Base-by-base conservation (phyloP, 345 rosid species). In the Euphorbia peplus region DNA sequence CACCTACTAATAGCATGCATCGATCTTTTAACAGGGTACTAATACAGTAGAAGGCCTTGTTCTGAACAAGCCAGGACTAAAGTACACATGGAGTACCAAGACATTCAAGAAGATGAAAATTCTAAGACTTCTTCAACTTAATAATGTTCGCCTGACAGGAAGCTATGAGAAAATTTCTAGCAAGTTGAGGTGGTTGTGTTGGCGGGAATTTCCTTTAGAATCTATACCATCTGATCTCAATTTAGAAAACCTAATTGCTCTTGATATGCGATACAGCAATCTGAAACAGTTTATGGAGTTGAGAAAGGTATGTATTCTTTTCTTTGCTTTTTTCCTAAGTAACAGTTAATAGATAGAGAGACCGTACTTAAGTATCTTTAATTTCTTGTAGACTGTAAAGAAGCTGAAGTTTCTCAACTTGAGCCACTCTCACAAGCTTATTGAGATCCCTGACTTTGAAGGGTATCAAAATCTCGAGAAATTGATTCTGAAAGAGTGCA, bases 111-210 rank as follows among this genome's bases (percentile, higher is more conserved):
- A 63, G 51, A 46, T 79, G 72, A 48, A 4, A 12, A 75, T 19
- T 32, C 37, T 79, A 7, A 69, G 72, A 10, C 54, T 75, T 19
- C 76, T 79, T 8, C 29, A 29, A 29, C 54, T 71, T 30, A 35
- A 42, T 1, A 2, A 28, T 37, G 46, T 21, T 1, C 0, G 4
- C 13, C 58, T 72, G 12, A 35, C 11, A 9, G 72, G 63, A n/a
- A 37, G 32, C 16, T 64, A 53, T 11, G 35, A 56, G 12, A 0
- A 46, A 52, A 4, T 68, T 32, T 56, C 70, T 13, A 60, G 26
- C 16, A 4, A 60, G 19, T 64, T 79, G 21, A 37, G 42, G 35
- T 79, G 73, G 74, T 61, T 79, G 56, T 58, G 54, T 0, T 69
- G 71, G 72, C 24, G 0, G 13, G 63, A 35, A 28, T 72, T 54